A percentile compares a stretch with the other conserved stretches of the same genome.
Evolutionary conservation across 306 rosid species (phyloP).

Genomic region (Prunus fruticosa): DNA sequence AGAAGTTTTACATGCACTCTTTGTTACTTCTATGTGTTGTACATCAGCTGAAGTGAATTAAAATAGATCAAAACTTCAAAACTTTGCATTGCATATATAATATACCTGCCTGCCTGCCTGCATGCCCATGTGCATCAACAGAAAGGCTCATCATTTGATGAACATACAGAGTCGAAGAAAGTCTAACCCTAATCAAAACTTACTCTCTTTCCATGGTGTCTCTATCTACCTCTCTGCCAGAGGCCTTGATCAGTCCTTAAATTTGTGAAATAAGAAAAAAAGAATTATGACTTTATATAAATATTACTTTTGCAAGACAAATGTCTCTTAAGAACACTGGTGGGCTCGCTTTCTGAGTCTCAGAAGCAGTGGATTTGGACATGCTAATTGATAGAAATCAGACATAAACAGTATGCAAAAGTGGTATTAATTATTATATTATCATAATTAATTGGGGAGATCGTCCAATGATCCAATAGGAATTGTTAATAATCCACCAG

Average conservation of each 20-base stretch:
- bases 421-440: too few species aligned
- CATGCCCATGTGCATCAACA: neutral
- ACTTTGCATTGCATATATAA: neutral
- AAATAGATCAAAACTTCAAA: slow-evolving; percentile 1
- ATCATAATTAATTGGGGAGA: neutral
- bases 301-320: too few species aligned
- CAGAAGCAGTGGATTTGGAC: neutral
- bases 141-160: neutral
- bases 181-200: neutral
- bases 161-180: neutral
- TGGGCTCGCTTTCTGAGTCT: neutral
- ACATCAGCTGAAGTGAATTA: neutral
- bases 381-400: neutral
- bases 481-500: neutral
- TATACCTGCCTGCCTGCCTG: neutral
- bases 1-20: neutral
- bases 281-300: too few species aligned
- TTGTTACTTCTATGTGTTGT: slow-evolving; percentile 1
- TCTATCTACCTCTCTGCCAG: neutral
- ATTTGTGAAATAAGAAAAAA: too few species aligned
- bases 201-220: neutral
- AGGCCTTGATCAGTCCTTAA: too few species aligned
- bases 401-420: too few species aligned
- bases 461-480: neutral
- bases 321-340: too few species aligned